Conservation (phyloP, 176 grass and related monocot genomes). For the Paspalum vaginatum region DNA sequence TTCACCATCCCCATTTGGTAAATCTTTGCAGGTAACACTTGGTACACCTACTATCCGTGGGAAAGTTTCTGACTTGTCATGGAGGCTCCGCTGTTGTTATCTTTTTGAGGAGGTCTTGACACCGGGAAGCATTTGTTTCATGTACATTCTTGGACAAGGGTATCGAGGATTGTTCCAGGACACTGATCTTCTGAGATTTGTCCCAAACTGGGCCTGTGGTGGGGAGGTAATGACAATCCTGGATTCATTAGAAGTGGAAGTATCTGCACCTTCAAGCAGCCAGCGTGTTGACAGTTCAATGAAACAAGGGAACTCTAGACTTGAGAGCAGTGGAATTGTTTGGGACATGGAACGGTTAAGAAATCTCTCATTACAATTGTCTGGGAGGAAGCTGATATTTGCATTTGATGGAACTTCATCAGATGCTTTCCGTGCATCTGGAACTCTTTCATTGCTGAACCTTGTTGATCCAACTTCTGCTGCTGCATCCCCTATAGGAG, state of each 20-base stretch:
- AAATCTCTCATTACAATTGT: constrained; percentile 82
- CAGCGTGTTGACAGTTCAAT: constrained; percentile 85
- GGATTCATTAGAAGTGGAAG: constrained; percentile 87
- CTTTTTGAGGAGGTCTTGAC: constrained; percentile 97
- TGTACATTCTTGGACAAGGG: constrained; percentile 97
- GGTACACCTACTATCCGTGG: constrained; percentile 69
- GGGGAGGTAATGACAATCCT: constrained; percentile 92
- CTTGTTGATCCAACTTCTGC: constrained; percentile 97
- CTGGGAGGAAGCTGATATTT: constrained; percentile 97
- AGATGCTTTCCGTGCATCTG: constrained; percentile 93
- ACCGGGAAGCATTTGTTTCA: constrained; percentile 89
- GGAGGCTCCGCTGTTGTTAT: constrained; percentile 90
- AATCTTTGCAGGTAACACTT: constrained; percentile 98
- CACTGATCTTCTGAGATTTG: constrained; percentile 89
- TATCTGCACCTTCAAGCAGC: constrained; percentile 57
- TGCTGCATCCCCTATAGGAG: constrained; percentile 98
- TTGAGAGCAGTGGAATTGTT: constrained; percentile 89
- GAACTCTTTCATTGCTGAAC: constrained; percentile 91
- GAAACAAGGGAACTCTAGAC: constrained; percentile 73
- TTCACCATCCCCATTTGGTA: constrained; percentile 80
- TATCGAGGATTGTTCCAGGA: constrained; percentile 96
- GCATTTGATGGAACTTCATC: constrained; percentile 99
- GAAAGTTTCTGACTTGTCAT: constrained; percentile 81
- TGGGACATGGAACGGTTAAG: constrained; percentile 95
- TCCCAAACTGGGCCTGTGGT: constrained; percentile 85